Evolutionary conservation across 2,329 filamentous ascomycete genomes (phyloP).

Genomic region (Clonostachys rosea): DNA sequence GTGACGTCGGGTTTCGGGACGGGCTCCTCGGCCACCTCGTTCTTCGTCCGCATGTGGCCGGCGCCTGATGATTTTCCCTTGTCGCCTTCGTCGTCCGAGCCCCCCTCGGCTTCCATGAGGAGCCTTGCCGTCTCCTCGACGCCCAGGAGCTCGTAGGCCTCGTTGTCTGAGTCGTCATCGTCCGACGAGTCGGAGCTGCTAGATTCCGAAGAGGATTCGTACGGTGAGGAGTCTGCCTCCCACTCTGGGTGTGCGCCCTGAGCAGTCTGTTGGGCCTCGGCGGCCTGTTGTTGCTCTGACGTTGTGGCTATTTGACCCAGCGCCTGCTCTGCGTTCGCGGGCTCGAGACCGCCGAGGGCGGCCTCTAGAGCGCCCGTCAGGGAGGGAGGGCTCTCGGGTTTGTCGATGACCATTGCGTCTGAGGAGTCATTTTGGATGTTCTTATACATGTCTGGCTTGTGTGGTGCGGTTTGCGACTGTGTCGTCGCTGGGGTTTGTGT

Average conservation of each 20-base stretch:
- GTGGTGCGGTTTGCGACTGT: not conserved
- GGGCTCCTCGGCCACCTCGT: slow-evolving; percentile 64
- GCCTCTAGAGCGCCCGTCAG: slow-evolving; percentile 38
- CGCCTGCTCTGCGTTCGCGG: slow-evolving; percentile 2
- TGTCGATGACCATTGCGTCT: slow-evolving; percentile 31
- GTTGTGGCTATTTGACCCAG: not conserved
- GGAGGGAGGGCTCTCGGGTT: slow-evolving; percentile 25
- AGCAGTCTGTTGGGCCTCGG: slow-evolving; percentile 2
- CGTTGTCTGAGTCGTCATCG: slow-evolving; percentile 53
- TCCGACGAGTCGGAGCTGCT: slow-evolving; percentile 57
- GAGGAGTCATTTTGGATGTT: slow-evolving; percentile 2
- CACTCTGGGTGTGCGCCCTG: slow-evolving; percentile 64
- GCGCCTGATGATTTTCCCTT: slow-evolving; percentile 29
- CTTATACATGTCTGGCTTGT: not conserved
- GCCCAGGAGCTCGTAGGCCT: slow-evolving; percentile 68
- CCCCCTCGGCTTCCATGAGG: slow-evolving; percentile 77
- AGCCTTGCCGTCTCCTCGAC: slow-evolving; percentile 80
- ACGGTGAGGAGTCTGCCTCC: slow-evolving; percentile 76
- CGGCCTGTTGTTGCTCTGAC: not conserved
- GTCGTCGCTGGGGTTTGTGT: not conserved
- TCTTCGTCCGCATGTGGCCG: slow-evolving; percentile 65
- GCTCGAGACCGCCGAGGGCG: slow-evolving; percentile 30
- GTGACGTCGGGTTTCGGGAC: slow-evolving; percentile 72
- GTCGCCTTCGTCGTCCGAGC: slow-evolving; percentile 72
- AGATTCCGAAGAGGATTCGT: slow-evolving; percentile 61